A percentile compares a stretch with the other conserved stretches of the same genome.
phyloP scores from a whole-genome alignment of 2,329 filamentous ascomycete genomes.

The Calycina herbarum region DNA sequence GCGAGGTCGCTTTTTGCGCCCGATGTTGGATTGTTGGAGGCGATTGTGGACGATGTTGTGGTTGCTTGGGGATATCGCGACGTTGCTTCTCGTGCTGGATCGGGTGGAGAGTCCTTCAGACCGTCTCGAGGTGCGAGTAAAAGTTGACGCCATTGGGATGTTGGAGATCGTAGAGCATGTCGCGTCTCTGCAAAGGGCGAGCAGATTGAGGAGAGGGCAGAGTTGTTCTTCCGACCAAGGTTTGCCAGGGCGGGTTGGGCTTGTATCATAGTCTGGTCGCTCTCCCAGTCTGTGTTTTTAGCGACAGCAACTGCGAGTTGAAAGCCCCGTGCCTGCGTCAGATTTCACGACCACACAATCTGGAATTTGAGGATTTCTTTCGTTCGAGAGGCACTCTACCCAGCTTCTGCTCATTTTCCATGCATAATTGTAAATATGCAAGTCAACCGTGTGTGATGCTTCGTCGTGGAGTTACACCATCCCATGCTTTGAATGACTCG shows the following conservation, averaged over 20 bases:
- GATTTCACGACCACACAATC: neutral
- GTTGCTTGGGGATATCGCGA: slow-evolving; percentile 32
- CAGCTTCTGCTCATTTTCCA: slow-evolving; percentile 7
- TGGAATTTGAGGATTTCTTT: neutral
- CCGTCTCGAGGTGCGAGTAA: slow-evolving; percentile 52
- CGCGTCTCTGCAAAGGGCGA: slow-evolving; percentile 24
- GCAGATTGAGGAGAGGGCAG: slow-evolving; percentile 17
- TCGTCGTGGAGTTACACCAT: neutral
- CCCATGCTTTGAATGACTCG: neutral
- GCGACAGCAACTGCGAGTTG: slow-evolving; percentile 11
- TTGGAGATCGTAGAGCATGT: slow-evolving; percentile 35
- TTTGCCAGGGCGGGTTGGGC: neutral
- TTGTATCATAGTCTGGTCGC: slow-evolving; percentile 6
- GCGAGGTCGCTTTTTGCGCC: slow-evolving; percentile 51
- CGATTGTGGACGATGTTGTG: slow-evolving; percentile 34
- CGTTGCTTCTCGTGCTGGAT: slow-evolving; percentile 35
- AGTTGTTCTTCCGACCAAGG: slow-evolving; percentile 6
- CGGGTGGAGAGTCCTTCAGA: slow-evolving; percentile 45
- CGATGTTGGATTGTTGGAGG: slow-evolving; percentile 36
- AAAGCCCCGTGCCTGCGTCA: slow-evolving; percentile 3
- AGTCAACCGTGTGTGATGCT: slow-evolving; percentile 3
- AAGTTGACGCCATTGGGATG: slow-evolving; percentile 50
- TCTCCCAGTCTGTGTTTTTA: slow-evolving; percentile 13
- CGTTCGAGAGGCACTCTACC: too few species aligned
- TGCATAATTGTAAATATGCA: slow-evolving; percentile 3